phyloP scores from a whole-genome alignment of 345 rosid genomes.

The Ceriops tagal region DNA sequence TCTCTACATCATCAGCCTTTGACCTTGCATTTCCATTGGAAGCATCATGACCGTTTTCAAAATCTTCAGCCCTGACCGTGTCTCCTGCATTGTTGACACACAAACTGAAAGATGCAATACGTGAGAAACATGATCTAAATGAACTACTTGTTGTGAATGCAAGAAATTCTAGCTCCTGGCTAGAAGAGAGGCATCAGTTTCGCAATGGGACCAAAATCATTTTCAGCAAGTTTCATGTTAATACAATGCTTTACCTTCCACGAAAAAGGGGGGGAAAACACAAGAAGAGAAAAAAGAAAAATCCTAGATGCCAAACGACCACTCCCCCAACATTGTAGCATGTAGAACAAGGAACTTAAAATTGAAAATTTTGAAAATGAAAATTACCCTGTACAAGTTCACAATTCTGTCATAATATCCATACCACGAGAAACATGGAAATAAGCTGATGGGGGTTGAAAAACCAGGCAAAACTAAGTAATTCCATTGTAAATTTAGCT shows the following conservation, averaged over 20 bases:
- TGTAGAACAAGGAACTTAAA: not conserved
- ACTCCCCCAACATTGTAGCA: not conserved
- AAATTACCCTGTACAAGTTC: not conserved
- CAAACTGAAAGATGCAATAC: constrained; percentile 33
- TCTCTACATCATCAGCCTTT: constrained; percentile 40
- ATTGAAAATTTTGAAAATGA: not conserved
- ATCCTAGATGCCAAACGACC: not conserved
- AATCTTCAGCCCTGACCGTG: constrained; percentile 27
- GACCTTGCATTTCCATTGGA: constrained; percentile 20
- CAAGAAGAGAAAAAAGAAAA: not conserved
- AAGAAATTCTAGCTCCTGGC: not conserved
- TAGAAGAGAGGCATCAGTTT: not conserved
- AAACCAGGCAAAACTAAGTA: too few species aligned
- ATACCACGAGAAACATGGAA: too few species aligned
- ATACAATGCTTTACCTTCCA: too few species aligned
- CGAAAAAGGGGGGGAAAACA: not conserved
- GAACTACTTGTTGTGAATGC: not conserved
- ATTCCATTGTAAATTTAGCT: too few species aligned
- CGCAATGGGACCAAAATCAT: constrained; percentile 1
- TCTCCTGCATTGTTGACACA: constrained; percentile 24
- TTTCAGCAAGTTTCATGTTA: not conserved
- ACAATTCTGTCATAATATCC: too few species aligned
- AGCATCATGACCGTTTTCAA: constrained; percentile 19
- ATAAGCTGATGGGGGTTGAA: too few species aligned
- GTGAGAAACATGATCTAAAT: not conserved